Percentiles rank a stretch among this genome's conserved stretches.
phyloP scores from a whole-genome alignment of 768 basidiomycete species.

The Mycena pura region DNA sequence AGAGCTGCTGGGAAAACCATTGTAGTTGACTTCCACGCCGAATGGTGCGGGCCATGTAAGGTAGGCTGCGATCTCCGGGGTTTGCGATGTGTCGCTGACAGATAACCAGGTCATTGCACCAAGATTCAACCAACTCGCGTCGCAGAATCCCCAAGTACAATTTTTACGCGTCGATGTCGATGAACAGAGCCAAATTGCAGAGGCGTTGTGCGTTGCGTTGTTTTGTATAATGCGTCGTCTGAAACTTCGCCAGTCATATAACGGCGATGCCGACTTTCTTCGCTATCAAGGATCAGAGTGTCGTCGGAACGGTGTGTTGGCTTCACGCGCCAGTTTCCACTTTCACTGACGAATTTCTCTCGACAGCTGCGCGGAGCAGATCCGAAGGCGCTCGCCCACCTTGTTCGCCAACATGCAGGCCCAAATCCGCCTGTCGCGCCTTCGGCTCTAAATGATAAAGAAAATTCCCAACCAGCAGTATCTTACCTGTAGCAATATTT shows the following conservation, averaged over 20 bases:
- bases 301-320: constrained; percentile 23
- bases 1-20: constrained; percentile 23
- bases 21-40: constrained; percentile 28
- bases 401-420: constrained; percentile 24
- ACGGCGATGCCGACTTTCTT: constrained; percentile 31
- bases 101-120: constrained; percentile 25
- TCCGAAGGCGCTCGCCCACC: constrained; percentile 20
- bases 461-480: constrained; percentile 2
- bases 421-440: constrained; percentile 15
- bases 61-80: neutral
- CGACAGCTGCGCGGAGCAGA: constrained; percentile 28
- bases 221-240: neutral
- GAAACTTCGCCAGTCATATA: constrained; percentile 7
- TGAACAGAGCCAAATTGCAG: constrained; percentile 15
- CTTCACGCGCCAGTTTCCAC: neutral
- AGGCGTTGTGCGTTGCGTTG: constrained; percentile 13
- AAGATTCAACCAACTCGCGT: constrained; percentile 23
- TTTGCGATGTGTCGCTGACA: neutral
- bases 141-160: constrained; percentile 27
- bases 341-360: neutral
- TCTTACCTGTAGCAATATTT: neutral
- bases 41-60: constrained; percentile 32
- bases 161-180: constrained; percentile 33
- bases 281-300: constrained; percentile 22
- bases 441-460: neutral